These are phyloP conservation scores for Neckera pumila DNA, from an alignment of 225 moss, liverwort and hornwort species.

Conservation along the genomic window DNA sequence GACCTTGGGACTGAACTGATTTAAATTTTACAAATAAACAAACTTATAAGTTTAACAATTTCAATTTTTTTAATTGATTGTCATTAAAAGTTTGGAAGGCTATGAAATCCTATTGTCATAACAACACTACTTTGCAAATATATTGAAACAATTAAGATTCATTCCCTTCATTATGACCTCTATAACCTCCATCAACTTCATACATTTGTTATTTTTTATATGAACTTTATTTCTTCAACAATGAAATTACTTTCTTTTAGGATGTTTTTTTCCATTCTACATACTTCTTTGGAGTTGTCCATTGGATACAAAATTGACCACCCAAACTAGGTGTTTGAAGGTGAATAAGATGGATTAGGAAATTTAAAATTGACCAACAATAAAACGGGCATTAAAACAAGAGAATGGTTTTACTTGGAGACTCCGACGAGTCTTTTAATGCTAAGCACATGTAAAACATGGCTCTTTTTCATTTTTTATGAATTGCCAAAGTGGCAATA, in stretches of 20 bases:
- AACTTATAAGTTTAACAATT: neutral
- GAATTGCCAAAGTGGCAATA: no score
- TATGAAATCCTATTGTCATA: neutral
- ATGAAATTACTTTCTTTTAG: neutral
- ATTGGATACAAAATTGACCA: no score
- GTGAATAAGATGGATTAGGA: neutral
- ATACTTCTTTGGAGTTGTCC: no score
- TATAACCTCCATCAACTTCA: neutral
- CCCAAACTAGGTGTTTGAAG: no score
- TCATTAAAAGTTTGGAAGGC: neutral
- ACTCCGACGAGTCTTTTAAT: no score
- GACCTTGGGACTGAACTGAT: fast-evolving
- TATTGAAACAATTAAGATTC: neutral
- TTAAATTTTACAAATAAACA: no score
- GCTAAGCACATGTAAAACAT: no score
- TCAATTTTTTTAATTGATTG: neutral
- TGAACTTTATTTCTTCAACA: neutral
- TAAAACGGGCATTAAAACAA: neutral
- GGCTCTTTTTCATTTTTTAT: no score
- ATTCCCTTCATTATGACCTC: neutral
- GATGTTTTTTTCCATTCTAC: no score
- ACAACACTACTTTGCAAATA: neutral
- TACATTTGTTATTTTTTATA: neutral
- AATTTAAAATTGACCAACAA: neutral
- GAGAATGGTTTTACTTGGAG: fast-evolving